Evolutionary conservation across 176 grass and related monocot species (phyloP), one percentile per base, ranked within the genome.

Genomic region (Bonia amplexicaulis): DNA sequence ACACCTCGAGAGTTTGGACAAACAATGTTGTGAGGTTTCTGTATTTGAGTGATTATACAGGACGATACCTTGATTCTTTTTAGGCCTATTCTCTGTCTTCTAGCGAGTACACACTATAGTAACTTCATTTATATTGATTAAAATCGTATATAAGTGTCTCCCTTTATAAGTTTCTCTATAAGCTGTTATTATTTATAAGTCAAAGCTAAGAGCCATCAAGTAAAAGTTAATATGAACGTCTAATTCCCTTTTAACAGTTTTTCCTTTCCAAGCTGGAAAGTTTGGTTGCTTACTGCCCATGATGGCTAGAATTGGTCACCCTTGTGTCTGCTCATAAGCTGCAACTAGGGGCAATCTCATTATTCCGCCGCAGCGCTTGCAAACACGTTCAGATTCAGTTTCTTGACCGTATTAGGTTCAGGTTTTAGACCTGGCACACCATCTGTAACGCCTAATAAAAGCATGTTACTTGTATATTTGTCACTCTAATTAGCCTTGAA

Each of bases 11-110:
- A 76, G 66, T 80, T 85, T 88, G 71, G 57, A 82, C 60, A 74
- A 58, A 58, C 45, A 45, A 86, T 90, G 78, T 79, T 88, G 86
- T 79, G 87, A 92, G 33, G 54, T 74, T 86, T 82, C 75, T 94
- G 92, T 94, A 89, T 92, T 92, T 94, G 90, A 97, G 94, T 81
- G 90, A 74, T 85, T 85, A 91, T 94, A 68, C 63, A 88, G 69
- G 49, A 90, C 66, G 70, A 87, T 83, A 85, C 69, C 79, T 88
- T 83, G 22, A 77, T 80, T 67, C 67, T 73, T 87, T 83, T 74
- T 59, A 25, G 31, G 31, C 31, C 3, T 33, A 3, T 33, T 33
- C 31, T 33, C 3, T 33, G 31, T 33, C 31, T 3, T 33, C 31
- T 33, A 33, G n/a, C n/a, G n/a, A 33, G 2, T 33, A 33, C 31